Evolutionary conservation across 1,284 basidiomycete genomes (phyloP).

Genomic region (Stereum hirsutum): DNA sequence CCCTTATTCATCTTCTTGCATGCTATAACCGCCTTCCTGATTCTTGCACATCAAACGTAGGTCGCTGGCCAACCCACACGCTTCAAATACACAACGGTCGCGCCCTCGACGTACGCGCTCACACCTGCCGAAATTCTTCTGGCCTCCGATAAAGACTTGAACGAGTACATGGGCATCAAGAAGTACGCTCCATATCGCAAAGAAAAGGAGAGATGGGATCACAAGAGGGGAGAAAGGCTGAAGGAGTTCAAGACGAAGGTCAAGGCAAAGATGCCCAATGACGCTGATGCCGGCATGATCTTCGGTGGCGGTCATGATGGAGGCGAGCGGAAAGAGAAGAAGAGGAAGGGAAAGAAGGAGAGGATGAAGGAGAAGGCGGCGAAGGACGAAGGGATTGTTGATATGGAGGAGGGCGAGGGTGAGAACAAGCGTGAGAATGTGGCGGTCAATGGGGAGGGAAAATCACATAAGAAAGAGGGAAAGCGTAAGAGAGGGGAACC

Average conservation of each 20-base stretch:
- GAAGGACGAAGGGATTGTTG: conserved; percentile 14
- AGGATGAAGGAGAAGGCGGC: conserved; percentile 40
- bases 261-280: conserved; percentile 9
- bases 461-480: conserved; percentile 5
- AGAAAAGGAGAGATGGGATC: conserved; percentile 49
- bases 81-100: conserved; percentile 83
- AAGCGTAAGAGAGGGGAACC: conserved; percentile 6
- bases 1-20: conserved; percentile 1
- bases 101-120: conserved; percentile 64
- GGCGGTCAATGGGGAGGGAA: background rate
- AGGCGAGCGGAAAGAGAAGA: conserved; percentile 32
- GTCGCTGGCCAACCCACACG: conserved; percentile 87
- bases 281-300: background rate
- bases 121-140: conserved; percentile 85
- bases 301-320: background rate
- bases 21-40: background rate
- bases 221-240: conserved; percentile 57
- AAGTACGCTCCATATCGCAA: conserved; percentile 85
- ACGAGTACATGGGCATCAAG: conserved; percentile 84
- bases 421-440: conserved; percentile 8
- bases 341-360: conserved; percentile 72
- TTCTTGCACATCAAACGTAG: conserved; percentile 26
- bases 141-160: conserved; percentile 90
- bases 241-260: conserved; percentile 66
- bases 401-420: conserved; percentile 14